These are phyloP conservation scores for Ambrosia trifida DNA, from an alignment of 129 eudicot species.

Conservation along the genomic window DNA sequence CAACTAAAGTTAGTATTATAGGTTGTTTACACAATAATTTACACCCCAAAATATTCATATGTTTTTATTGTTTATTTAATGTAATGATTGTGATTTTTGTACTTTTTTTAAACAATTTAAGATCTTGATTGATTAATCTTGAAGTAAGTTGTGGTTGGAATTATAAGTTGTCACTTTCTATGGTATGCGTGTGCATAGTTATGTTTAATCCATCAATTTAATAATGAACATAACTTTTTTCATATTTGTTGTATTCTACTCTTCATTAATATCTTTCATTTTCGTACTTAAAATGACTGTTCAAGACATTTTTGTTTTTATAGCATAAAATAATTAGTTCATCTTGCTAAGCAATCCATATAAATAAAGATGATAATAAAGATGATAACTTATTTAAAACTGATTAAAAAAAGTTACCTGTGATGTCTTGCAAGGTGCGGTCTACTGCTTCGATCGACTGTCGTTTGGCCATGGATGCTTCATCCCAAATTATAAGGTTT, in stretches of 20 bases:
- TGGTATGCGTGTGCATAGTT: conserved; percentile 33
- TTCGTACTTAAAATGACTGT: conserved; percentile 15
- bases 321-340: background rate
- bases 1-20: no score
- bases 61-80: background rate
- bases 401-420: no score
- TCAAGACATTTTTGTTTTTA: background rate
- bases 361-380: no score
- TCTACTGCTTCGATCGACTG: no score
- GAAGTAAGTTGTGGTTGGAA: conserved; percentile 38
- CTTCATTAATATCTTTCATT: conserved; percentile 27
- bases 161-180: conserved; percentile 29
- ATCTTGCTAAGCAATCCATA: background rate
- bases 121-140: conserved; percentile 26
- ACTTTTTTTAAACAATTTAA: background rate
- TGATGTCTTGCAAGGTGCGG: no score
- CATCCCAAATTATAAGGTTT: no score
- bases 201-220: conserved; percentile 25
- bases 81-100: background rate
- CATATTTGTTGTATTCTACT: conserved; percentile 29
- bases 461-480: no score
- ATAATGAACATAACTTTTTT: conserved; percentile 18
- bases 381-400: no score
- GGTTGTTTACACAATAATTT: no score
- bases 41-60: no score